Evolutionary conservation across 352 stramenopile species (phyloP).

Genomic region (Pythium vanterpoolii): DNA sequence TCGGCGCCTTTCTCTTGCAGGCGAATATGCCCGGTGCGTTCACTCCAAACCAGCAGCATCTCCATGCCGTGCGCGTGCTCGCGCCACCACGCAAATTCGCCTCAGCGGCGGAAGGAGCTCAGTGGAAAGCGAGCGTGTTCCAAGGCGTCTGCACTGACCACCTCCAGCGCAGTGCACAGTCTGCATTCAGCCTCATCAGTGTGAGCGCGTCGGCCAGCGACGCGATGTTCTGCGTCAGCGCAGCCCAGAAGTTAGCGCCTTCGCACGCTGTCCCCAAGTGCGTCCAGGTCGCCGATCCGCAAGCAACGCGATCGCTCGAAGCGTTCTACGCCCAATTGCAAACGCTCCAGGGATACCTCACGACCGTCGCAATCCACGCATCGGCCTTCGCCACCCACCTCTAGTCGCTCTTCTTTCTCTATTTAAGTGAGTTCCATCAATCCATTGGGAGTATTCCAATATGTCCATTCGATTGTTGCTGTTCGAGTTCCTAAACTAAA

Average conservation of each 20-base stretch:
- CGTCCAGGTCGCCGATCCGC: slow-evolving; percentile 7
- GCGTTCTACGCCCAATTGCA: slow-evolving; percentile 60
- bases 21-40: too few relatives aligned
- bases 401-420: not conserved
- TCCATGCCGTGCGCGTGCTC: slow-evolving; percentile 3
- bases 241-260: slow-evolving; percentile 22
- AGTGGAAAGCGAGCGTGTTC: slow-evolving; percentile 33
- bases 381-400: slow-evolving; percentile 41
- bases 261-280: slow-evolving; percentile 44
- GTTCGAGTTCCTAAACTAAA: not conserved
- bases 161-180: slow-evolving; percentile 19
- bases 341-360: slow-evolving; percentile 48
- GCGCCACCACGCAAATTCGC: not conserved
- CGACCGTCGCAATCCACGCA: slow-evolving; percentile 27
- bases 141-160: slow-evolving; percentile 36
- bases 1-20: slow-evolving; percentile 12
- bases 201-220: slow-evolving; percentile 30
- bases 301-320: slow-evolving; percentile 32
- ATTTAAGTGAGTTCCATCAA: not conserved
- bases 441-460: too few relatives aligned
- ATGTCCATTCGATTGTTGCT: too few relatives aligned
- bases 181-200: slow-evolving; percentile 40
- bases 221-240: slow-evolving; percentile 32
- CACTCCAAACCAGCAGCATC: too few relatives aligned
- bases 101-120: not conserved